Evolutionary conservation across 768 basidiomycete genomes (phyloP).

Genomic region (Kwoniella sp.): DNA sequence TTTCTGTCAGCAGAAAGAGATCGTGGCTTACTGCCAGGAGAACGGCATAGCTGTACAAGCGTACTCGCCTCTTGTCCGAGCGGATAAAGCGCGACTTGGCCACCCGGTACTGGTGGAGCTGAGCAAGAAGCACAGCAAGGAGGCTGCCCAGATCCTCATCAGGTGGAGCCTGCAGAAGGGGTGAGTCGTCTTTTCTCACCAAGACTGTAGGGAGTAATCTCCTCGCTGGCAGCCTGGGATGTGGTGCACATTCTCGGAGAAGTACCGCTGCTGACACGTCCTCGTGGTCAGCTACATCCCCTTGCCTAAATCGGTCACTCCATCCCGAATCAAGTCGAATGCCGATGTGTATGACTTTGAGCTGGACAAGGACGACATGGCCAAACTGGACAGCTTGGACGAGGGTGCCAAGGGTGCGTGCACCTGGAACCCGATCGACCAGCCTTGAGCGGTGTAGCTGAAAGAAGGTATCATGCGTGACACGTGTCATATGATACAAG

Average conservation of each 20-base stretch:
- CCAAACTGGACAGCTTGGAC: constrained; percentile 64
- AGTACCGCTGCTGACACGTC: too few species aligned
- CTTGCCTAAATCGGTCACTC: constrained; percentile 73
- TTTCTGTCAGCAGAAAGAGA: constrained; percentile 69
- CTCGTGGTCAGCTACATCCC: constrained; percentile 76
- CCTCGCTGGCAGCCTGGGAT: too few species aligned
- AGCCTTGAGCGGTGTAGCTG: too few species aligned
- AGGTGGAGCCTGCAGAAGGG: constrained; percentile 55
- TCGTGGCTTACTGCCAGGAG: constrained; percentile 67
- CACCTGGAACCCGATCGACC: constrained; percentile 70
- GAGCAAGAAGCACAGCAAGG: constrained; percentile 42
- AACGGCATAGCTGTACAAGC: constrained; percentile 56
- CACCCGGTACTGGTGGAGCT: constrained; percentile 28
- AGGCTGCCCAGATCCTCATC: constrained; percentile 52
- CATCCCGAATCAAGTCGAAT: constrained; percentile 58
- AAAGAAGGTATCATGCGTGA: neutral
- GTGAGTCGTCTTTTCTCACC: too few species aligned
- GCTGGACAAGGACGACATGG: constrained; percentile 63
- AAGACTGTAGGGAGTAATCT: neutral
- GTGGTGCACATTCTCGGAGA: too few species aligned
- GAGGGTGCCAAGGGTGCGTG: constrained; percentile 66
- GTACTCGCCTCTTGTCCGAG: constrained; percentile 39
- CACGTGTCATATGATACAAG: too few species aligned
- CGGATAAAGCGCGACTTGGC: constrained; percentile 55
- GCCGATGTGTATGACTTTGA: constrained; percentile 60